Conservation (phyloP, 176 grass and related monocot species). For the Zoysia japonica region DNA sequence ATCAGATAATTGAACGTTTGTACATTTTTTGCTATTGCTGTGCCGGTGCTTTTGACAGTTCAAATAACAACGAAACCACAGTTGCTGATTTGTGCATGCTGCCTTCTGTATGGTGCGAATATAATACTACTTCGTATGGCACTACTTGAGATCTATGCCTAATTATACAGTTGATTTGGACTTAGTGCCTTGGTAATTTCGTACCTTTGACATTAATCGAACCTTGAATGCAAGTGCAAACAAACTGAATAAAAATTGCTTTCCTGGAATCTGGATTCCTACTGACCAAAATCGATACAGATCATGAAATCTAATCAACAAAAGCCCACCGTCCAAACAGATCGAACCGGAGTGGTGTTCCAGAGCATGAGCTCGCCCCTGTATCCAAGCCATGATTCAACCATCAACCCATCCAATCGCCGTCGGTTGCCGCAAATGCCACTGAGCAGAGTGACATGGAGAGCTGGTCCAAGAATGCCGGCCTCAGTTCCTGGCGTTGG, state of each 20-base stretch:
- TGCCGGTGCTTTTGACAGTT: too few species aligned
- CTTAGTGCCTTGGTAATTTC: too few species aligned
- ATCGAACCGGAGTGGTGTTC: too few species aligned
- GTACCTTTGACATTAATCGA: too few species aligned
- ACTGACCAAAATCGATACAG: conserved; percentile 23
- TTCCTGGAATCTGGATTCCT: neutral
- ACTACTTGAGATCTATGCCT: too few species aligned
- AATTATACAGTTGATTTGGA: too few species aligned
- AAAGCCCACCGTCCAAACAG: neutral
- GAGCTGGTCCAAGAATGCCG: neutral
- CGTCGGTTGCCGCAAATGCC: conserved; percentile 26
- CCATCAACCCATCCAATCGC: neutral
- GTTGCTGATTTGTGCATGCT: too few species aligned
- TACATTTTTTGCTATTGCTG: too few species aligned
- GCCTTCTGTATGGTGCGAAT: too few species aligned
- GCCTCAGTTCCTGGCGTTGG: conserved; percentile 60
- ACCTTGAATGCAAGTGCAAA: conserved; percentile 21
- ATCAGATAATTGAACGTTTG: too few species aligned
- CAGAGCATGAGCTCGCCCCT: neutral
- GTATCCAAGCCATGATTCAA: neutral
- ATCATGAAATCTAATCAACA: neutral
- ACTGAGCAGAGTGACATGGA: conserved; percentile 30
- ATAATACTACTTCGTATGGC: too few species aligned
- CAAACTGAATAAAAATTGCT: neutral
- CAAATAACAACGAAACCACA: too few species aligned